Conservation (phyloP, 495 filamentous ascomycete genomes). For the Penicillium cataractarum region DNA sequence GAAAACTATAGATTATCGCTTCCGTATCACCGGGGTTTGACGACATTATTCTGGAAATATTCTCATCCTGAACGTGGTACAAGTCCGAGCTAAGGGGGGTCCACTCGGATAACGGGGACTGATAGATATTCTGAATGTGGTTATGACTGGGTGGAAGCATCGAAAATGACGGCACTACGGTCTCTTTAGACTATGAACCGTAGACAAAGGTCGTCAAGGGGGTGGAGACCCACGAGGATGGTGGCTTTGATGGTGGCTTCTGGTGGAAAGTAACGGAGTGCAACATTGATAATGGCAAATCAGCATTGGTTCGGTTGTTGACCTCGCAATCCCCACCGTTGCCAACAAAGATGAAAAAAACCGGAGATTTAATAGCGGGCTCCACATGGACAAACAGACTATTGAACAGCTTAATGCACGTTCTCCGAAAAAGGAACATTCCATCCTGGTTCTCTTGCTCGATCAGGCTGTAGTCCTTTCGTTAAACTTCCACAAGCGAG, state of each 20-base stretch:
- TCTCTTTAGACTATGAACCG: background rate
- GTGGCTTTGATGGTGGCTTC: slow-evolving; percentile 4
- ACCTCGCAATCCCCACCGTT: background rate
- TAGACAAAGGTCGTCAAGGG: background rate
- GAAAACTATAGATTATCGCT: too few species aligned
- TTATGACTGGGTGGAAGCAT: background rate
- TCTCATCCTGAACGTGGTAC: background rate
- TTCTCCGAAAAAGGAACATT: background rate
- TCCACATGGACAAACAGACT: background rate
- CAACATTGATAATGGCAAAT: background rate
- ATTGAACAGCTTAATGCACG: background rate
- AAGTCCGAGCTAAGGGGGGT: background rate
- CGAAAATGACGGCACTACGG: background rate
- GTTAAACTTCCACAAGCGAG: slow-evolving; percentile 2
- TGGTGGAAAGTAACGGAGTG: background rate
- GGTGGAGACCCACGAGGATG: background rate
- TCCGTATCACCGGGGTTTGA: background rate
- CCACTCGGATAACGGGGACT: background rate
- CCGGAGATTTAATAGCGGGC: background rate
- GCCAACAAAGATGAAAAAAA: background rate
- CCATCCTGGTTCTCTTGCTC: background rate
- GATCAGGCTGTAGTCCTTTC: background rate
- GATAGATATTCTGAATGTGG: background rate
- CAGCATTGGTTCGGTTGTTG: background rate
- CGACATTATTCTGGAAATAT: background rate